Evolutionary conservation across 2,329 filamentous ascomycete species (phyloP).

Genomic region (Trichoderma aggressivum): DNA sequence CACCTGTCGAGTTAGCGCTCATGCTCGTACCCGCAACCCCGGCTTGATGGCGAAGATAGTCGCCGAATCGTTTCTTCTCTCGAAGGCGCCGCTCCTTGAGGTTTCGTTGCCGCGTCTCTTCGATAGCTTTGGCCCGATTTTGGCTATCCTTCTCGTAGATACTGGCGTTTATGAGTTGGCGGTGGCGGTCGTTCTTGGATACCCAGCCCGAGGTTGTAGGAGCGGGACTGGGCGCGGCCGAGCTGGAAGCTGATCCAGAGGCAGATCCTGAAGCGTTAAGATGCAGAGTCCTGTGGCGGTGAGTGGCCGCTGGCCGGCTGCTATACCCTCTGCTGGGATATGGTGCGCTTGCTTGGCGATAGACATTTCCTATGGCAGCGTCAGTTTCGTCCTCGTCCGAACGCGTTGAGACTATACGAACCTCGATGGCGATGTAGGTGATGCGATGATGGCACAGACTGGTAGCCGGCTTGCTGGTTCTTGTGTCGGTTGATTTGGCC

Average conservation of each 20-base stretch:
- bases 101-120: conserved; percentile 61
- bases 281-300: conserved; percentile 58
- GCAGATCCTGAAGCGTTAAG: conserved; percentile 47
- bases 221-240: conserved; percentile 36
- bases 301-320: conserved; percentile 34
- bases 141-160: conserved; percentile 73
- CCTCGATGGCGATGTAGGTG: conserved; percentile 34
- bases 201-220: conserved; percentile 52
- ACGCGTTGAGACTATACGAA: conserved; percentile 28
- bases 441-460: conserved; percentile 26
- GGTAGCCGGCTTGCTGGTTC: conserved; percentile 52
- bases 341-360: conserved; percentile 32
- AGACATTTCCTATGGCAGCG: conserved; percentile 29
- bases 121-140: conserved; percentile 66
- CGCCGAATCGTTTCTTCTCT: conserved; percentile 57
- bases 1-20: conserved; percentile 31
- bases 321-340: conserved; percentile 37
- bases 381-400: conserved; percentile 11
- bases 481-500: conserved; percentile 80
- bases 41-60: conserved; percentile 33
- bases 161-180: conserved; percentile 77
- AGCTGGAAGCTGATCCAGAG: conserved; percentile 36
- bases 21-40: conserved; percentile 27
- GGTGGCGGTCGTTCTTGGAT: conserved; percentile 69
- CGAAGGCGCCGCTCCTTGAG: conserved; percentile 50